Conservation (phyloP, 2,329 filamentous ascomycete genomes). For the Remersonia thermophila region DNA sequence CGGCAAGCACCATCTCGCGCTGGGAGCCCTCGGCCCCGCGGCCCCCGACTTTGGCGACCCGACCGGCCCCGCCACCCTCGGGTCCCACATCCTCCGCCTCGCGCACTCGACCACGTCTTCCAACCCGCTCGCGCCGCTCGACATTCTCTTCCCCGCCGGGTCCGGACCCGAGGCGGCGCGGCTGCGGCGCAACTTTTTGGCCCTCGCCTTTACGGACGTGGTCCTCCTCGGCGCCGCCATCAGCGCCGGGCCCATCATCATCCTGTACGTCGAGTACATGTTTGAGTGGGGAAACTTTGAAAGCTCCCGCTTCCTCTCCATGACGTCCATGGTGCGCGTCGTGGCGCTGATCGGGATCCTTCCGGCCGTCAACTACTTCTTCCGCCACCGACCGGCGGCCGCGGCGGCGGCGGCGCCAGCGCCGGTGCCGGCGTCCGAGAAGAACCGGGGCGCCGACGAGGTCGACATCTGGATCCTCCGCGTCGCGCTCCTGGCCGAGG, state of each 20-base stretch:
- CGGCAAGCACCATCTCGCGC: slow-evolving; percentile 47
- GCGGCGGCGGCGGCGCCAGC: slow-evolving; percentile 28
- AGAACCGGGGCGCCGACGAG: slow-evolving; percentile 56
- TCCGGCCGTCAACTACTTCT: slow-evolving; percentile 62
- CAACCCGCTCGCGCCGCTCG: slow-evolving; percentile 67
- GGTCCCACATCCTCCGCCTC: slow-evolving; percentile 15
- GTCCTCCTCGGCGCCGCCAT: slow-evolving; percentile 72
- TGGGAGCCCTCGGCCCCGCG: slow-evolving; percentile 26
- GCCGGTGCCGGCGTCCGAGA: slow-evolving; percentile 29
- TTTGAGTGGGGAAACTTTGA: slow-evolving; percentile 78
- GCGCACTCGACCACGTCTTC: slow-evolving; percentile 29
- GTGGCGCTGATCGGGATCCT: slow-evolving; percentile 61
- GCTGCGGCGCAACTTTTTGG: slow-evolving; percentile 68
- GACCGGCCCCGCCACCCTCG: slow-evolving; percentile 6
- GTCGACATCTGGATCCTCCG: slow-evolving; percentile 72
- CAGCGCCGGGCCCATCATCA: slow-evolving; percentile 65
- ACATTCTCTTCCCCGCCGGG: slow-evolving; percentile 63
- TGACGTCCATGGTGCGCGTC: slow-evolving; percentile 68
- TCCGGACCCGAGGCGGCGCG: slow-evolving; percentile 37
- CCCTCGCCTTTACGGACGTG: slow-evolving; percentile 70
- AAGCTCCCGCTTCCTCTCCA: slow-evolving; percentile 66
- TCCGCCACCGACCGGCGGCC: slow-evolving; percentile 45
- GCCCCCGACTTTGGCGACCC: slow-evolving; percentile 14
- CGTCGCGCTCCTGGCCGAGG: slow-evolving; percentile 61
- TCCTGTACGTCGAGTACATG: slow-evolving; percentile 69